Percentiles rank a stretch among this genome's conserved stretches.
These are phyloP conservation scores for Citrullus colocynthis DNA, from an alignment of 306 rosid species.

Conservation along the genomic window DNA sequence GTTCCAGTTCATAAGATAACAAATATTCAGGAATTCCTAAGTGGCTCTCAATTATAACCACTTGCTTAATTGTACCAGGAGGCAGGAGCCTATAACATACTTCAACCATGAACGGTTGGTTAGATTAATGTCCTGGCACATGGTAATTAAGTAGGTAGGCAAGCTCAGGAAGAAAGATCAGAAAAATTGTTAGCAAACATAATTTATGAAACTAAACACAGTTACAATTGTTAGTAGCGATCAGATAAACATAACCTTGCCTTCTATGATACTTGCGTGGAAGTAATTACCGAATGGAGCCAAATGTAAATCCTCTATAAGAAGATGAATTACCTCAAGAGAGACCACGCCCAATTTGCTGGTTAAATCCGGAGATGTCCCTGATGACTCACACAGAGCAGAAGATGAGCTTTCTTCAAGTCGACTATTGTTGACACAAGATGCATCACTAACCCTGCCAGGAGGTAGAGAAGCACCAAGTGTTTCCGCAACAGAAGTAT, in stretches of 20 bases:
- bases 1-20: background rate
- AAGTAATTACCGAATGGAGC: background rate
- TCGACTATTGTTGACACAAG: constrained; percentile 30
- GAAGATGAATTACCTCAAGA: constrained; percentile 42
- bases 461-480: constrained; percentile 17
- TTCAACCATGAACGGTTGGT: too few relatives aligned
- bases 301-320: background rate
- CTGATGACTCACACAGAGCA: constrained; percentile 23
- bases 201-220: background rate
- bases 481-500: constrained; percentile 24
- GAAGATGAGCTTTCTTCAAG: constrained; percentile 38
- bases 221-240: background rate
- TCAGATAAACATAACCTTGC: background rate
- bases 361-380: constrained; percentile 28
- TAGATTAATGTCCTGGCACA: background rate
- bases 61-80: background rate
- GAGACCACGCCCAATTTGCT: constrained; percentile 31
- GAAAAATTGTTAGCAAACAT: background rate
- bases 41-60: background rate
- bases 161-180: background rate
- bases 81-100: background rate
- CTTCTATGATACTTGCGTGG: background rate
- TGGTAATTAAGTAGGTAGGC: background rate
- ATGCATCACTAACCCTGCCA: constrained; percentile 24
- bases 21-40: background rate